Evolutionary conservation across 2,329 filamentous ascomycete species (phyloP).

Genomic region (Rhinocladiella similis): DNA sequence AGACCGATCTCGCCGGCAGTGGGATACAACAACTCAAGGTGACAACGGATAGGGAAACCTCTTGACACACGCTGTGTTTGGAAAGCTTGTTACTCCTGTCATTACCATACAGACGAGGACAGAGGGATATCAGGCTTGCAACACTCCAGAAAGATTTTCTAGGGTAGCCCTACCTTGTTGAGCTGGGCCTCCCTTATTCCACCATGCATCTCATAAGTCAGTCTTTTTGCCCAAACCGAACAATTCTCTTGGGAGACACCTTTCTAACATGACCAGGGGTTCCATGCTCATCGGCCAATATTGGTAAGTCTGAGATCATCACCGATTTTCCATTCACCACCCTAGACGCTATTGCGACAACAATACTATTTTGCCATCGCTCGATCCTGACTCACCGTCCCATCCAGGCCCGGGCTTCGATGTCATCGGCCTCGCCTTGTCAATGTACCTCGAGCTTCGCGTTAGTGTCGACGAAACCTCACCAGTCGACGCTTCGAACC

Average conservation of each 20-base stretch:
- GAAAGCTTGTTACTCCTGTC: too few relatives aligned
- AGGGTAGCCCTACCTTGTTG: not conserved
- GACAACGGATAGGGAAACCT: too few relatives aligned
- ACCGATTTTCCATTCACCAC: too few relatives aligned
- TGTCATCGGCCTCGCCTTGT: constrained; percentile 89
- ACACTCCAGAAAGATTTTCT: too few relatives aligned
- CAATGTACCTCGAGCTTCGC: constrained; percentile 86
- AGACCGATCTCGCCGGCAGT: not conserved
- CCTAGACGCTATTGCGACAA: too few relatives aligned
- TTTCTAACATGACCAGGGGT: constrained; percentile 23
- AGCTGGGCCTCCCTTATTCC: not conserved
- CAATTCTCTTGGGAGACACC: too few relatives aligned
- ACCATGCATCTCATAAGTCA: constrained; percentile 27
- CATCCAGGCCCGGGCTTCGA: constrained; percentile 77
- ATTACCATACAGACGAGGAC: too few relatives aligned
- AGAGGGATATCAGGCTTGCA: too few relatives aligned
- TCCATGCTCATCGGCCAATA: constrained; percentile 95
- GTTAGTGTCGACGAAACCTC: constrained; percentile 65
- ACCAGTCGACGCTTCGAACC: constrained; percentile 28
- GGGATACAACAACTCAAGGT: not conserved
- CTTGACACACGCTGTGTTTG: too few relatives aligned
- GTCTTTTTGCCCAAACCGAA: not conserved
- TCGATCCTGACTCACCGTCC: constrained; percentile 6
- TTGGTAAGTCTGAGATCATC: constrained; percentile 53
- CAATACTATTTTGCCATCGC: not conserved